Evolutionary conservation across 2,329 filamentous ascomycete genomes (phyloP).

Genomic region (Colletotrichum australisinense): DNA sequence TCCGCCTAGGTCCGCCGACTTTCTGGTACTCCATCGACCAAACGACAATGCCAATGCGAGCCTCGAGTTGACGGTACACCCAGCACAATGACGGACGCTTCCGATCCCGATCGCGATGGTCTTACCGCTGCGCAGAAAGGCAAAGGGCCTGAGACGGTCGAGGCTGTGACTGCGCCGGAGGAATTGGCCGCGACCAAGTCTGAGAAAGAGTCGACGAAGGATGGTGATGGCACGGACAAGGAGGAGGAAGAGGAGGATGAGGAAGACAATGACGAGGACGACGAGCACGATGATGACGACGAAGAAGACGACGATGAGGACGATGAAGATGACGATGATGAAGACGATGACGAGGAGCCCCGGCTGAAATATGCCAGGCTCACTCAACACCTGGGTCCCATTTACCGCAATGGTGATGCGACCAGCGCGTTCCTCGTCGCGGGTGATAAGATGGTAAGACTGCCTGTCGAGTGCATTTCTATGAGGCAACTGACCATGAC

Average conservation of each 20-base stretch:
- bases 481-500: constrained; percentile 40
- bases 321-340: constrained; percentile 76
- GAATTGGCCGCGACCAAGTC: constrained; percentile 25
- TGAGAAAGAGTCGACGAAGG: constrained; percentile 39
- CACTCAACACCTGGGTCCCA: constrained; percentile 80
- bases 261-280: constrained; percentile 37
- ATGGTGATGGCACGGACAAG: constrained; percentile 36
- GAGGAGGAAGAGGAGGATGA: constrained; percentile 36
- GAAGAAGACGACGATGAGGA: constrained; percentile 64
- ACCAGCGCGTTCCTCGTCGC: constrained; percentile 91
- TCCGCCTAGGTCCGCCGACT: neutral
- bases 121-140: constrained; percentile 24
- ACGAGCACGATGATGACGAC: constrained; percentile 52
- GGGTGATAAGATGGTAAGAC: constrained; percentile 92
- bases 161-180: neutral
- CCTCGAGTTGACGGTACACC: constrained; percentile 32
- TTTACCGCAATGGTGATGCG: constrained; percentile 95
- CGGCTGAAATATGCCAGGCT: constrained; percentile 92
- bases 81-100: constrained; percentile 55
- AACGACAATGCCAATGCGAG: constrained; percentile 23
- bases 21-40: neutral
- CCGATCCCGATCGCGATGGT: constrained; percentile 23
- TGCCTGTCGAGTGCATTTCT: neutral
- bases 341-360: constrained; percentile 93
- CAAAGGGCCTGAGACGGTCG: constrained; percentile 24